Base-by-base conservation (phyloP, 2,329 filamentous ascomycete species). In the Fusarium burgessii region DNA sequence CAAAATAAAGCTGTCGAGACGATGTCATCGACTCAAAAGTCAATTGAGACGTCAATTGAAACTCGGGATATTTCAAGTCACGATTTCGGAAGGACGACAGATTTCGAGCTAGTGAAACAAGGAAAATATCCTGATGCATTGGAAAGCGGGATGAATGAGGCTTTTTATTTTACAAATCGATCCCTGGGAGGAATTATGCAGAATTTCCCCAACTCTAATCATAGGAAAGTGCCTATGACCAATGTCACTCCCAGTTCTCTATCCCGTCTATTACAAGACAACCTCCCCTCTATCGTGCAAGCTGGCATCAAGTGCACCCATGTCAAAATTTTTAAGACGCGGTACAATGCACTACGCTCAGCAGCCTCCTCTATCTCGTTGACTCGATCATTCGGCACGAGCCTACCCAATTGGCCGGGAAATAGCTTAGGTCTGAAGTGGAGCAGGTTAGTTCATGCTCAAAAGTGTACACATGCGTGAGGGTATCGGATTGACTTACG, bases 401-500 rank as follows among this genome's bases (percentile, higher is more conserved):
- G 78, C 76, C 70, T 74, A 77, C 77, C 78, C 79, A 75, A 70
- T 73, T 71, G 74, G 67, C 60, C 67, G 74, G 72, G 75, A 77
- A 75, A 74, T 70, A 75, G 75, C 77, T 82, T 81, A 82, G 70
- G 81, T 82, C 81, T 82, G 55, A 3, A 32, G 52, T n/a, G 41
- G 17, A 35, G 25, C 12, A 43, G 32, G 49, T 76, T 47, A 76
- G 58, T 59, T 52, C 45, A 41, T 54, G 38, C 33, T 47, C 40
- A 5, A 25, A 25, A 11, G 42, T 33, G 27, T 23, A 50, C 20
- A 57, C 11, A 23, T 27, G 12, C 7, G 17, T 29, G 27, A 27
- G 36, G 13, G n/a, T 70, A 11, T 47, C 11, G 58, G 66, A 36
- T 61, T 68, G 61, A 90, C 88, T 79, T 89, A 93, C 90, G 87